These are phyloP conservation scores for Teunomyces funiuensis DNA, from an alignment of 805 yeast species.

Conservation along the genomic window DNA sequence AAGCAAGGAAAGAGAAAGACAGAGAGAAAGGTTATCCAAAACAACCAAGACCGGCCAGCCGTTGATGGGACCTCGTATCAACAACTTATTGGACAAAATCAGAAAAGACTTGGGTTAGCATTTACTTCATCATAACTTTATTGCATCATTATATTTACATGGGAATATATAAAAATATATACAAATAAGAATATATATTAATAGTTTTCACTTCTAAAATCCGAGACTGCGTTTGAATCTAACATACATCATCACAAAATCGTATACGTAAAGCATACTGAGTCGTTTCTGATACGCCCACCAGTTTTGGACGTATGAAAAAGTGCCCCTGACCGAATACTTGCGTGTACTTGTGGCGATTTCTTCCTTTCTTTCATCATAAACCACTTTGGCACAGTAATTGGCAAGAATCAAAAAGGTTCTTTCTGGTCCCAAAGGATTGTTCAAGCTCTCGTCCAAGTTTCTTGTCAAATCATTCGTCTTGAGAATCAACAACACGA, in stretches of 20 bases:
- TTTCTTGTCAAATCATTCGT: constrained; percentile 92
- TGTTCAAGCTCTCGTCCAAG: constrained; percentile 77
- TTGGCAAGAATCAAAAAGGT: constrained; percentile 86
- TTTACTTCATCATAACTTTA: constrained; percentile 2
- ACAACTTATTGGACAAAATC: constrained; percentile 73
- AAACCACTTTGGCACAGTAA: constrained; percentile 82
- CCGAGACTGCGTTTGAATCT: constrained; percentile 11
- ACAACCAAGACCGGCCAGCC: constrained; percentile 84
- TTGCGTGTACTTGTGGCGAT: constrained; percentile 17
- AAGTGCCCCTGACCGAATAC: constrained; percentile 21
- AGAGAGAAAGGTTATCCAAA: constrained; percentile 41
- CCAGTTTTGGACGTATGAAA: constrained; percentile 28
- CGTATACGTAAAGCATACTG: constrained; percentile 34
- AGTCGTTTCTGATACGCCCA: constrained; percentile 30
- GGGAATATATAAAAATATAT: background rate
- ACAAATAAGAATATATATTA: constrained; percentile 3
- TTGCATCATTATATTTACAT: constrained; percentile 1
- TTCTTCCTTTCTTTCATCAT: constrained; percentile 58
- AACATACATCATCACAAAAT: constrained; percentile 26
- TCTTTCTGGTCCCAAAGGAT: constrained; percentile 83
- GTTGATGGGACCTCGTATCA: constrained; percentile 84
- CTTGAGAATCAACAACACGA: constrained; percentile 81
- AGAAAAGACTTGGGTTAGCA: constrained; percentile 17
- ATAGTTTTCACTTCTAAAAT: constrained; percentile 1
- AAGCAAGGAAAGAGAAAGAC: constrained; percentile 41